Conservation (phyloP, 805 yeast species). For the Candida tallmaniae region DNA sequence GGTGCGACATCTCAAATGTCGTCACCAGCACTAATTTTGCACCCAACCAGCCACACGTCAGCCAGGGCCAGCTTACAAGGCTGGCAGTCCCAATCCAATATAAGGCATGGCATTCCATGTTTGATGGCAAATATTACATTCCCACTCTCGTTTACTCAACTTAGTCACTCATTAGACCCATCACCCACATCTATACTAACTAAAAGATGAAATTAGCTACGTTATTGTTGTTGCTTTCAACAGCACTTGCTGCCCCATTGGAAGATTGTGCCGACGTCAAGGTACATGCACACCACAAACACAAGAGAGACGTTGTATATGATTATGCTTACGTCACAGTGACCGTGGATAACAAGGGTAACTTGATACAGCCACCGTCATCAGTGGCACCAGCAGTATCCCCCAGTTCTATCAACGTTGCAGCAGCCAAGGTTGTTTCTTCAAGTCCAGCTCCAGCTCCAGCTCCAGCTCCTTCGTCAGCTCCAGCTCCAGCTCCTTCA, state of each 20-base stretch:
- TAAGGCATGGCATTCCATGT: too few relatives aligned
- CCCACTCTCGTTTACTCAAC: too few relatives aligned
- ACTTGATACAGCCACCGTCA: constrained; percentile 23
- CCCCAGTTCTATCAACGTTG: constrained; percentile 9
- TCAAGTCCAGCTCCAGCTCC: constrained; percentile 11
- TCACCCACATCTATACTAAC: too few relatives aligned
- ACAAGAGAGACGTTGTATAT: constrained; percentile 53
- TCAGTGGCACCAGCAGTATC: constrained; percentile 17
- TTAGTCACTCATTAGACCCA: too few relatives aligned
- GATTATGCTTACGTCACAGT: constrained; percentile 40
- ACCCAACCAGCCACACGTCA: too few relatives aligned
- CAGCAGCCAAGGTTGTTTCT: constrained; percentile 16
- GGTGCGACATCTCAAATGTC: too few relatives aligned
- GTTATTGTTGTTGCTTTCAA: constrained; percentile 8
- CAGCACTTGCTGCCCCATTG: constrained; percentile 10
- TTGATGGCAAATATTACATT: too few relatives aligned
- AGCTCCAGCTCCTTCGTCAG: constrained; percentile 10
- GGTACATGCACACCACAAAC: constrained; percentile 58
- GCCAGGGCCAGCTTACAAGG: too few relatives aligned
- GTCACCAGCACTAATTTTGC: too few relatives aligned
- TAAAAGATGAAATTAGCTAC: constrained; percentile 13
- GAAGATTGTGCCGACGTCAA: constrained; percentile 14
- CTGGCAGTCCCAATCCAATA: too few relatives aligned
- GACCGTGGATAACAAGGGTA: constrained; percentile 41
- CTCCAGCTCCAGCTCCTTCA: constrained; percentile 15